These are phyloP conservation scores for Flaveria linearis DNA, from an alignment of 129 eudicot species.

Conservation along the genomic window DNA sequence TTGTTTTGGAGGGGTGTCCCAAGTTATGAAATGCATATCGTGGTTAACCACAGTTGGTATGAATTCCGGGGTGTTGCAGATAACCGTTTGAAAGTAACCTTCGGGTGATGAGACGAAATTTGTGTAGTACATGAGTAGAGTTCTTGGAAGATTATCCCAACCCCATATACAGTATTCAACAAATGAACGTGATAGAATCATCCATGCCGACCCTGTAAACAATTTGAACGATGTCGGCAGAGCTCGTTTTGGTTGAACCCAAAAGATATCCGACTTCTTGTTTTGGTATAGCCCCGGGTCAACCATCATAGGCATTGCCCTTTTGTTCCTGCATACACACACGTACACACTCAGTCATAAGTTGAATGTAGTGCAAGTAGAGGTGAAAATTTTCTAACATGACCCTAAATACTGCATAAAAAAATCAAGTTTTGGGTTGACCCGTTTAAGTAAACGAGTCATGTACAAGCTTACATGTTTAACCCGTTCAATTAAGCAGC, in stretches of 20 bases:
- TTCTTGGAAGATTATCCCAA: slow-evolving; percentile 95
- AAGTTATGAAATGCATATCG: slow-evolving; percentile 82
- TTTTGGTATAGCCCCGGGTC: slow-evolving; percentile 89
- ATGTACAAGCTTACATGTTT: no score
- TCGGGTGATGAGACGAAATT: slow-evolving; percentile 91
- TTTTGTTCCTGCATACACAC: slow-evolving; percentile 55
- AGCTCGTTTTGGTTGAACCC: slow-evolving; percentile 64
- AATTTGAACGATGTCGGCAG: slow-evolving; percentile 77
- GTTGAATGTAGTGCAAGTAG: background rate
- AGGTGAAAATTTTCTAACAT: no score
- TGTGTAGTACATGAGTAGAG: slow-evolving; percentile 83
- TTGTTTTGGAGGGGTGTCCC: slow-evolving; percentile 87
- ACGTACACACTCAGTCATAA: background rate
- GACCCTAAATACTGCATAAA: no score
- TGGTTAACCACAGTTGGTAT: slow-evolving; percentile 69
- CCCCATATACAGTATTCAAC: slow-evolving; percentile 87
- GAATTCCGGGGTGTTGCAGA: slow-evolving; percentile 77
- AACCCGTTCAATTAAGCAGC: no score
- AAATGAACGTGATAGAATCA: slow-evolving; percentile 75
- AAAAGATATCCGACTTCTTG: slow-evolving; percentile 68
- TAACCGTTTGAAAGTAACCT: slow-evolving; percentile 86
- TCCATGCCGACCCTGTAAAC: slow-evolving; percentile 99
- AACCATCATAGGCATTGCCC: slow-evolving; percentile 89
- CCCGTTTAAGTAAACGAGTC: no score
- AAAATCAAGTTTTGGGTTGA: no score